phyloP scores from a whole-genome alignment of 2,329 filamentous ascomycete genomes.

The Xylaria sp. region DNA sequence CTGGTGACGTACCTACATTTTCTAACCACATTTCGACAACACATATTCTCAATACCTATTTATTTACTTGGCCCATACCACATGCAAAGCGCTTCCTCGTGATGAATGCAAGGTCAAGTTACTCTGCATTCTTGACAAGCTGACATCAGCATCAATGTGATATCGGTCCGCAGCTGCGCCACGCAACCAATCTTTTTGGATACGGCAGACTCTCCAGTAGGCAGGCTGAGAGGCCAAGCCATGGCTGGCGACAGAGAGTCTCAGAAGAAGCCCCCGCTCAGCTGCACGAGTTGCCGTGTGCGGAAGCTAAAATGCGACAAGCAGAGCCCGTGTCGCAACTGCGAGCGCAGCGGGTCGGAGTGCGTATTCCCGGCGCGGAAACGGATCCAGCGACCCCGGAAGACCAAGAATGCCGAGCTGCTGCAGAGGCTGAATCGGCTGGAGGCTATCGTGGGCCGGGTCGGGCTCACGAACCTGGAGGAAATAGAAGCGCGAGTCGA shows the following conservation, averaged over 20 bases:
- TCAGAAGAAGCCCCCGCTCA: slow-evolving; percentile 48
- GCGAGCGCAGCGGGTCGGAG: slow-evolving; percentile 52
- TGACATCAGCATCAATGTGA: slow-evolving; percentile 7
- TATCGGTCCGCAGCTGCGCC: neutral
- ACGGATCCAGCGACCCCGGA: slow-evolving; percentile 48
- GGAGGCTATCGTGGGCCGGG: slow-evolving; percentile 53
- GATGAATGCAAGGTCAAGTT: neutral
- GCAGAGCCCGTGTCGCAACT: slow-evolving; percentile 60
- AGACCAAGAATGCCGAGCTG: slow-evolving; percentile 51
- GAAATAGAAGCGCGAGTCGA: slow-evolving; percentile 11
- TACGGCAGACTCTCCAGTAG: no score
- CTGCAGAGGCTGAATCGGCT: slow-evolving; percentile 51
- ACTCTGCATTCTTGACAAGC: neutral
- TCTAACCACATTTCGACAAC: neutral
- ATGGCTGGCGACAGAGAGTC: slow-evolving; percentile 8
- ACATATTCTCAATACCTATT: neutral
- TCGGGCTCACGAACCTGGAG: slow-evolving; percentile 42
- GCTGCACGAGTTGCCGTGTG: slow-evolving; percentile 66
- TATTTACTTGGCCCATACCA: neutral
- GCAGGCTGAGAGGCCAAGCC: slow-evolving; percentile 6
- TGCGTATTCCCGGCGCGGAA: slow-evolving; percentile 56
- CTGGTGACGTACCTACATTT: neutral
- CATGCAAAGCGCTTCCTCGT: neutral
- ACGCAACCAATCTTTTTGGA: neutral
- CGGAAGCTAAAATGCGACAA: slow-evolving; percentile 67